Percentiles rank a stretch among this genome's conserved stretches.
Conservation (phyloP, 2,329 filamentous ascomycete species). For the Zymoseptoria tritici region DNA sequence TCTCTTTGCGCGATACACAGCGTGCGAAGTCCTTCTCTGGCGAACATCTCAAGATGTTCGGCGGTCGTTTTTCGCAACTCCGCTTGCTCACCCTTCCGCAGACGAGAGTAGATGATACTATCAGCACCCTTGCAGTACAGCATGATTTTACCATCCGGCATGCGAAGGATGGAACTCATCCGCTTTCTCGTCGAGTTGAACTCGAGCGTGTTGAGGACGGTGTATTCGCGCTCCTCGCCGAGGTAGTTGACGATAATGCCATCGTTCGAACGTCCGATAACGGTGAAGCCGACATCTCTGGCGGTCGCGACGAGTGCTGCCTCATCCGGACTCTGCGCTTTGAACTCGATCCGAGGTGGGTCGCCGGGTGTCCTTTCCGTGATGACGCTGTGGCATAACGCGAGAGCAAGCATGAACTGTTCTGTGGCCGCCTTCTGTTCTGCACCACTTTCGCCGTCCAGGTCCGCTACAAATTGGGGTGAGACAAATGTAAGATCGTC, state of each 20-base stretch:
- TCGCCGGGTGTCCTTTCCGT: slow-evolving; percentile 86
- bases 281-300: slow-evolving; percentile 89
- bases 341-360: slow-evolving; percentile 84
- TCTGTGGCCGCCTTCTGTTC: slow-evolving; percentile 73
- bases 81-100: slow-evolving; percentile 76
- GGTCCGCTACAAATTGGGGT: slow-evolving; percentile 77
- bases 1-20: slow-evolving; percentile 85
- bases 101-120: slow-evolving; percentile 89
- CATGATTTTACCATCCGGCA: slow-evolving; percentile 84
- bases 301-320: slow-evolving; percentile 90
- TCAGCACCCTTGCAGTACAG: slow-evolving; percentile 97
- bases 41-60: slow-evolving; percentile 94
- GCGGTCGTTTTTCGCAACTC: slow-evolving; percentile 78
- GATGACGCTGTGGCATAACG: slow-evolving; percentile 95
- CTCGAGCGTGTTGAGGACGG: slow-evolving; percentile 87
- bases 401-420: slow-evolving; percentile 88
- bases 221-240: slow-evolving; percentile 77
- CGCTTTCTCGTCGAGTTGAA: slow-evolving; percentile 96
- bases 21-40: slow-evolving; percentile 86
- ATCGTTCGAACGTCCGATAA: slow-evolving; percentile 70
- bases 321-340: slow-evolving; percentile 94
- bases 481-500: slow-evolving; percentile 89
- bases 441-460: slow-evolving; percentile 66
- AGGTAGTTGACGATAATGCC: slow-evolving; percentile 80
- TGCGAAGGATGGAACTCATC: slow-evolving; percentile 94